Evolutionary conservation across 2,329 filamentous ascomycete species (phyloP).

Genomic region (Epichloe sibirici): DNA sequence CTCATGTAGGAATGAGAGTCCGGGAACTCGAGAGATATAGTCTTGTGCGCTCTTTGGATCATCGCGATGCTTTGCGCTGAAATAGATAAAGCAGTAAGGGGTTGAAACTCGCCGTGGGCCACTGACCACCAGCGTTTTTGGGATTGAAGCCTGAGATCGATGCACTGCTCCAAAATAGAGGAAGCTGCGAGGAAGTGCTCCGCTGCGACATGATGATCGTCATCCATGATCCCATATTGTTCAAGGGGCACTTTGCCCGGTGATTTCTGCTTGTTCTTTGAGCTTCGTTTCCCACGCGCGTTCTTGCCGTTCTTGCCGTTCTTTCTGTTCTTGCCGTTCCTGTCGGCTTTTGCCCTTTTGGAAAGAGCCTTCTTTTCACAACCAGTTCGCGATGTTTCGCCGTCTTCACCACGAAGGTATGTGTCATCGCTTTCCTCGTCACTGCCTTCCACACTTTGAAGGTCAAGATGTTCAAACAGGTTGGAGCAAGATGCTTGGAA

Average conservation of each 20-base stretch:
- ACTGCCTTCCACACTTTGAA: neutral
- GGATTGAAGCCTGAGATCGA: slow-evolving; percentile 22
- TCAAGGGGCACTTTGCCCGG: slow-evolving; percentile 7
- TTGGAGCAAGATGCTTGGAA: neutral
- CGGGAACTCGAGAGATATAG: slow-evolving; percentile 33
- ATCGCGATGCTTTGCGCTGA: slow-evolving; percentile 13
- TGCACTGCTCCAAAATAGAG: slow-evolving; percentile 24
- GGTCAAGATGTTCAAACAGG: neutral
- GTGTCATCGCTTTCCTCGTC: neutral
- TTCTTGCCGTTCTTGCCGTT: neutral
- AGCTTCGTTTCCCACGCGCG: neutral
- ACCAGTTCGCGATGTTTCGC: neutral
- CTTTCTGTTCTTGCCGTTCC: neutral
- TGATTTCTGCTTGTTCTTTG: neutral
- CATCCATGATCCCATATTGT: slow-evolving; percentile 12
- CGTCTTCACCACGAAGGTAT: neutral
- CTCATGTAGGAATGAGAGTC: slow-evolving; percentile 31
- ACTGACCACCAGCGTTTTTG: slow-evolving; percentile 10
- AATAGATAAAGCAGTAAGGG: neutral
- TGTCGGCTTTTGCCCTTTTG: neutral
- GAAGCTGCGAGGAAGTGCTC: slow-evolving; percentile 33
- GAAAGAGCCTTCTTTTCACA: neutral
- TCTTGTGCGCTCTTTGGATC: slow-evolving; percentile 23
- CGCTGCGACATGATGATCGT: slow-evolving; percentile 10
- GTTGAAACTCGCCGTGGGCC: neutral